Evolutionary conservation across 2,329 filamentous ascomycete genomes (phyloP).

Genomic region (Diaporthe nobilis): DNA sequence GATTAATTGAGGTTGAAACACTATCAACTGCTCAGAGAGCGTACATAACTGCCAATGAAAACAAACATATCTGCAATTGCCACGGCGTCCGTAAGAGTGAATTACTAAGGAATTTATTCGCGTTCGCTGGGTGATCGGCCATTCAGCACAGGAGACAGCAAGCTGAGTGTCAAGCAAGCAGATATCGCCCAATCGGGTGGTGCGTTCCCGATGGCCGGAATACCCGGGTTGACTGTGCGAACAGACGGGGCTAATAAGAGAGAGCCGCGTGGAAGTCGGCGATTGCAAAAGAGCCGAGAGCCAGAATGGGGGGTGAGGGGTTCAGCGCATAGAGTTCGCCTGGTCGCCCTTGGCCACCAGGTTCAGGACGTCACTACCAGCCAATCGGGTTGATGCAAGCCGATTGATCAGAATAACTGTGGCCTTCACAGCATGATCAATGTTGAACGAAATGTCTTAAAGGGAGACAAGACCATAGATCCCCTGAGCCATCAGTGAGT

Average conservation of each 20-base stretch:
- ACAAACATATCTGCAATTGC: background rate
- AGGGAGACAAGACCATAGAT: background rate
- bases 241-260: background rate
- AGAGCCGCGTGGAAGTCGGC: background rate
- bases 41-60: too few species aligned
- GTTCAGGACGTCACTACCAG: background rate
- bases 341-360: background rate
- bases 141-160: background rate
- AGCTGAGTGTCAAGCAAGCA: background rate
- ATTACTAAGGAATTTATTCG: background rate
- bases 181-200: conserved; percentile 1
- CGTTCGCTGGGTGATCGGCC: background rate
- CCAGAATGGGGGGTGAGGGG: background rate
- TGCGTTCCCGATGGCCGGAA: background rate
- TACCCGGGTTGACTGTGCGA: background rate
- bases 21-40: too few species aligned
- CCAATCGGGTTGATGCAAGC: conserved; percentile 15
- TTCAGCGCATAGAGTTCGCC: background rate
- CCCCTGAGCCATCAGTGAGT: background rate
- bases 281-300: conserved; percentile 1
- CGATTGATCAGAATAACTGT: background rate
- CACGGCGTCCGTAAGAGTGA: background rate
- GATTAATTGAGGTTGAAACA: background rate
- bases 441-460: background rate
- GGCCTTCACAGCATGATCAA: too few species aligned